These are phyloP conservation scores for Hymenoscyphus albidus DNA, from an alignment of 2,329 filamentous ascomycete genomes.

Conservation along the genomic window DNA sequence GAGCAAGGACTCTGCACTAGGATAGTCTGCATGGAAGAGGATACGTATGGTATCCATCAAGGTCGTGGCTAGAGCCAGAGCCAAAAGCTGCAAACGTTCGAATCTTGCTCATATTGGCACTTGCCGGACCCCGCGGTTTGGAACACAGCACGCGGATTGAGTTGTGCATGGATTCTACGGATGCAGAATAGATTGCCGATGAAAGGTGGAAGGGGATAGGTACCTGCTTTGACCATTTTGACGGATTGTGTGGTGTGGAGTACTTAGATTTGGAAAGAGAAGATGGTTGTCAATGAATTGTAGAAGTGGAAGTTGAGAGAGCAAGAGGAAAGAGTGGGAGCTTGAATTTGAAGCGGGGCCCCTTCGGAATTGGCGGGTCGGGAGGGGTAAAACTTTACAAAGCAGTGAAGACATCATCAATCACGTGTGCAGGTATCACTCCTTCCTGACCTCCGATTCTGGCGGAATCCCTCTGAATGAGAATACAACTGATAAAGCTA, in stretches of 20 bases:
- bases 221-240: constrained; percentile 99
- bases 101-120: constrained; percentile 62
- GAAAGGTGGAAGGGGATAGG: constrained; percentile 34
- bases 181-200: not conserved
- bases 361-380: not conserved
- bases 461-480: not conserved
- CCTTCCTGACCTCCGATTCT: too few species aligned
- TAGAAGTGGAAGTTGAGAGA: not conserved
- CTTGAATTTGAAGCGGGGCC: not conserved
- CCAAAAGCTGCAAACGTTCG: constrained; percentile 16
- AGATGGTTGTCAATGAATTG: not conserved
- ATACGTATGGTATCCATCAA: constrained; percentile 23
- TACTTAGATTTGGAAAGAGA: not conserved
- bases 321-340: not conserved
- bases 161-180: constrained; percentile 9
- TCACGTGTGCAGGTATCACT: not conserved
- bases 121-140: constrained; percentile 35
- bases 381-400: constrained; percentile 1
- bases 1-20: not conserved
- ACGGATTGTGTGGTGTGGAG: constrained; percentile 39
- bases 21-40: constrained; percentile 20
- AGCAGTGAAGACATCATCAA: not conserved
- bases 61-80: not conserved
- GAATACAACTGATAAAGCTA: too few species aligned
- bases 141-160: not conserved